A percentile compares a stretch with the other conserved stretches of the same genome.
Conservation (phyloP, 805 yeast genomes). For the Suhomyces faveliae region DNA sequence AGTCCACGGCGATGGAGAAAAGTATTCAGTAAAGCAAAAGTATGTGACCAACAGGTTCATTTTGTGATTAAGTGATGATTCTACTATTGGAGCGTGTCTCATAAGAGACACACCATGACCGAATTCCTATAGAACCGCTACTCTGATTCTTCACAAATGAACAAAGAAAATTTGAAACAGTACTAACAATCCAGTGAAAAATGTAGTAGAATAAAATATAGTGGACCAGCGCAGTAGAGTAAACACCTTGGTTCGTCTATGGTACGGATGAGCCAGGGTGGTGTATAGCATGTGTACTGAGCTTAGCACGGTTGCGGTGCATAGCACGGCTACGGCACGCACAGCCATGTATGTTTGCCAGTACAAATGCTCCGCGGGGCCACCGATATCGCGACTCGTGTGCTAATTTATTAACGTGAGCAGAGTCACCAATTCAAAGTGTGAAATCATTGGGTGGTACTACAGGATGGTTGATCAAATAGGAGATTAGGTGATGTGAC, state of each 20-base stretch:
- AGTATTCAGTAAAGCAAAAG: neutral
- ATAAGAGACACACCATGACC: conserved; percentile 7
- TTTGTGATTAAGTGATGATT: conserved; percentile 13
- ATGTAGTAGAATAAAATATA: neutral
- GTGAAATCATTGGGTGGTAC: neutral
- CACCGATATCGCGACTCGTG: neutral
- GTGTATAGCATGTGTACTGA: too few relatives aligned
- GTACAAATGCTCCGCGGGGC: neutral
- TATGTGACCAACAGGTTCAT: neutral
- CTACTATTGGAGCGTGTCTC: conserved; percentile 10
- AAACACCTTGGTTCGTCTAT: neutral
- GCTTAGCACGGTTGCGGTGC: too few relatives aligned
- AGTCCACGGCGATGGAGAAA: neutral
- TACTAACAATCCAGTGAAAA: neutral
- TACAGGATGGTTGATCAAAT: too few relatives aligned
- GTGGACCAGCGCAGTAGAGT: neutral
- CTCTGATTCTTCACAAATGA: conserved; percentile 12
- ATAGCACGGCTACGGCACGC: neutral
- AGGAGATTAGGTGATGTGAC: too few relatives aligned
- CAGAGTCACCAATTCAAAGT: neutral
- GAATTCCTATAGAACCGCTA: conserved; percentile 20
- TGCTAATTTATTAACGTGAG: neutral
- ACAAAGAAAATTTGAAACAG: neutral
- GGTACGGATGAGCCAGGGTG: too few relatives aligned
- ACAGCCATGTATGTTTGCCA: neutral